These are phyloP conservation scores for Podosphaera leucotricha DNA, from an alignment of 2,329 filamentous ascomycete species.

Conservation along the genomic window DNA sequence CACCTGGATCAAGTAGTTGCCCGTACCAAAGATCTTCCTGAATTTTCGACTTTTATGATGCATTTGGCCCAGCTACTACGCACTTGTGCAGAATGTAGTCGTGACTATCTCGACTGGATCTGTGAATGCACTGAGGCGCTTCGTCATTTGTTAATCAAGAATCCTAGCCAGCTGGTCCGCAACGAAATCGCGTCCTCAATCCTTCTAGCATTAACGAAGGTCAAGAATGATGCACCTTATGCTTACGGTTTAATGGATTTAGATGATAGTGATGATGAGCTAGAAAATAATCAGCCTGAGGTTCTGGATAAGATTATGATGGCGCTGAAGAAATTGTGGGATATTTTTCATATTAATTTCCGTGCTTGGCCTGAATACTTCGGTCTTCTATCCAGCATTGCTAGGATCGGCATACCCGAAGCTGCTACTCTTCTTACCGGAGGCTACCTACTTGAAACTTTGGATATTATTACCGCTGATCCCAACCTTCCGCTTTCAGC, in stretches of 20 bases:
- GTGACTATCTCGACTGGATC: conserved; percentile 38
- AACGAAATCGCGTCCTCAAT: conserved; percentile 27
- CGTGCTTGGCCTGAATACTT: conserved; percentile 62
- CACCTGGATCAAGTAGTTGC: conserved; percentile 58
- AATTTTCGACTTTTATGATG: conserved; percentile 31
- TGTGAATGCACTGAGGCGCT: conserved; percentile 28
- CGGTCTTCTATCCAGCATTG: conserved; percentile 42
- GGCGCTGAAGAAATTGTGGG: conserved; percentile 34
- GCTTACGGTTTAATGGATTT: conserved; percentile 21
- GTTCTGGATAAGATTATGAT: conserved; percentile 15
- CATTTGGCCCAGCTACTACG: conserved; percentile 27
- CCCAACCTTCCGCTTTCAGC: conserved; percentile 7
- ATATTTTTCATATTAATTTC: conserved; percentile 33
- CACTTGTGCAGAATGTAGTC: conserved; percentile 29
- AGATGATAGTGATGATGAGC: conserved; percentile 13
- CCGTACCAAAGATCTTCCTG: conserved; percentile 42
- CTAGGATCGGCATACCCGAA: conserved; percentile 34
- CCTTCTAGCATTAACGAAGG: conserved; percentile 25
- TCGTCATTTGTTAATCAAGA: conserved; percentile 40
- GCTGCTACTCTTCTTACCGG: conserved; percentile 32
- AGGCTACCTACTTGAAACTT: conserved; percentile 29
- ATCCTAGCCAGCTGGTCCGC: conserved; percentile 32
- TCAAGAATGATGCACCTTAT: conserved; percentile 25
- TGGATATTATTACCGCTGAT: conserved; percentile 16
- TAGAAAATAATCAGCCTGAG: conserved; percentile 14